Conservation (phyloP, 176 grass and related monocot species). For the Bolboschoenus planiculmis region DNA sequence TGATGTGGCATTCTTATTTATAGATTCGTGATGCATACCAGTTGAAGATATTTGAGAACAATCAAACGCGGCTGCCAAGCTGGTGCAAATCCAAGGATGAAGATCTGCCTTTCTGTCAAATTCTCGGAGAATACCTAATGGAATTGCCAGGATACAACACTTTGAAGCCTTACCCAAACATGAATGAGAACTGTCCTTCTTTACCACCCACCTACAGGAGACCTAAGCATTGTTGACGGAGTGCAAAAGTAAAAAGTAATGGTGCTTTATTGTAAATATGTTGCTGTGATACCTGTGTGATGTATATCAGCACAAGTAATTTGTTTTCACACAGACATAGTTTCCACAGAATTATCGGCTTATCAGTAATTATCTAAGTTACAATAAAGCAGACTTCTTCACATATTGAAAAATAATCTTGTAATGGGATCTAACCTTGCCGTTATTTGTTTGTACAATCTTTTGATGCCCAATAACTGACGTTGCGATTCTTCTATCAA, state of each 20-base stretch:
- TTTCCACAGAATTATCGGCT: background rate
- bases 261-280: slow-evolving; percentile 1
- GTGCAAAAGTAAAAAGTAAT: background rate
- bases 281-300: background rate
- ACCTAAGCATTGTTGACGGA: slow-evolving; percentile 48
- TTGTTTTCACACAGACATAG: background rate
- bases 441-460: background rate
- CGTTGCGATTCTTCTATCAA: too few relatives aligned
- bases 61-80: slow-evolving; percentile 48
- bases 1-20: background rate
- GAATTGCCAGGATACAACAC: slow-evolving; percentile 89
- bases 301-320: background rate
- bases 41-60: slow-evolving; percentile 86
- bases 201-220: slow-evolving; percentile 71
- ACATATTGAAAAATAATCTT: slow-evolving; percentile 1
- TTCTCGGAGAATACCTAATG: slow-evolving; percentile 86
- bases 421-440: background rate
- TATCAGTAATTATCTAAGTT: background rate
- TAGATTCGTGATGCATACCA: slow-evolving; percentile 89
- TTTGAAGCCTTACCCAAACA: slow-evolving; percentile 69
- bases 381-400: background rate
- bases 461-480: background rate
- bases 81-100: slow-evolving; percentile 58
- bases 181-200: slow-evolving; percentile 93
- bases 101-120: slow-evolving; percentile 75